Percentiles rank a stretch among this genome's conserved stretches.
These are phyloP conservation scores for Golovinomyces cichoracearum DNA, from an alignment of 2,329 filamentous ascomycete species.

Conservation along the genomic window DNA sequence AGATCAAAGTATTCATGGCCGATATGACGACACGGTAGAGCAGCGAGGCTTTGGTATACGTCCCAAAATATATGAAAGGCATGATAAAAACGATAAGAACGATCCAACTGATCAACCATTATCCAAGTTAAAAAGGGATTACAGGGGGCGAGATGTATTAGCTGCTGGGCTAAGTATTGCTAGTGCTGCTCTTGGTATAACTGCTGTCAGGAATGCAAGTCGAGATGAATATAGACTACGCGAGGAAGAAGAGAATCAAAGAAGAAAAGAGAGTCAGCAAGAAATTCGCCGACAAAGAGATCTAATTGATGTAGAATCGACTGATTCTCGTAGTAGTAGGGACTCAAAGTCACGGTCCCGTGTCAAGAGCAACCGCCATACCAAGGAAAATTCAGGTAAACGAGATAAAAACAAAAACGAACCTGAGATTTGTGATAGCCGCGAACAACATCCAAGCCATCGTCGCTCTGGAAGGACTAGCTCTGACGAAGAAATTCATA, in stretches of 20 bases:
- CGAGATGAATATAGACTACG: slow-evolving; percentile 9
- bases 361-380: slow-evolving; percentile 7
- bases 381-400: background rate
- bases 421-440: background rate
- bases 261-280: slow-evolving; percentile 10
- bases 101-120: slow-evolving; percentile 6
- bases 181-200: slow-evolving; percentile 13
- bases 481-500: slow-evolving; percentile 10
- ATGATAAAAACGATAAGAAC: slow-evolving; percentile 1
- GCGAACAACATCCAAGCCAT: background rate
- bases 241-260: slow-evolving; percentile 10
- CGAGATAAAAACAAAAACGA: slow-evolving; percentile 2
- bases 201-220: slow-evolving; percentile 11
- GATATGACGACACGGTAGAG: slow-evolving; percentile 12
- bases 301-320: slow-evolving; percentile 8
- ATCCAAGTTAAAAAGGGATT: slow-evolving; percentile 6
- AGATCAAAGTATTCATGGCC: slow-evolving; percentile 8
- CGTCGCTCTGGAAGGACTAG: background rate
- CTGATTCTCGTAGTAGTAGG: slow-evolving; percentile 6
- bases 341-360: slow-evolving; percentile 8
- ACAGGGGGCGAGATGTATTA: slow-evolving; percentile 11
- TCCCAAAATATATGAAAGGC: slow-evolving; percentile 2
- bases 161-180: slow-evolving; percentile 14
- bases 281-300: slow-evolving; percentile 10
- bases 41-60: slow-evolving; percentile 10